Evolutionary conservation across 2,329 filamentous ascomycete genomes (phyloP).

Genomic region (Dactylonectria macrodidyma): DNA sequence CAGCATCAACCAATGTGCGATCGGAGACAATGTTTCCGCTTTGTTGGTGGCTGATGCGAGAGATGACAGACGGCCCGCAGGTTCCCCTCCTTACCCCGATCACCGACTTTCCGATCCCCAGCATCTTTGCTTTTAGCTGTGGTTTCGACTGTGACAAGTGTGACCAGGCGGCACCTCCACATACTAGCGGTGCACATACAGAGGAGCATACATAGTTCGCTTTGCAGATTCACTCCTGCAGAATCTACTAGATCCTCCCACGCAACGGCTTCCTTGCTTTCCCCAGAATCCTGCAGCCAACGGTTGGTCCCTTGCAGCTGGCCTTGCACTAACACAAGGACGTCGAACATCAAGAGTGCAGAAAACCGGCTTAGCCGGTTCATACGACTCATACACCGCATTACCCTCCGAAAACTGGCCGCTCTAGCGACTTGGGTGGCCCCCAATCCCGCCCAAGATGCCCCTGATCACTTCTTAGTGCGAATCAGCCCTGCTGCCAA

Average conservation of each 20-base stretch:
- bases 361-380: constrained; percentile 16
- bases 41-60: constrained; percentile 37
- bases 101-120: constrained; percentile 16
- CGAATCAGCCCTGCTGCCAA: constrained; percentile 41
- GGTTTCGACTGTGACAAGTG: neutral
- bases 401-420: constrained; percentile 11
- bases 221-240: neutral
- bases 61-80: constrained; percentile 28
- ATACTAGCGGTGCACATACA: neutral
- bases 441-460: constrained; percentile 21
- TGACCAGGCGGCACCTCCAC: neutral
- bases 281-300: constrained; percentile 28
- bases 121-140: constrained; percentile 7
- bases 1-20: constrained; percentile 38
- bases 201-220: neutral
- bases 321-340: constrained; percentile 11
- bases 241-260: neutral
- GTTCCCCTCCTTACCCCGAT: constrained; percentile 15
- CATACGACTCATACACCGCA: constrained; percentile 1
- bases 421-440: constrained; percentile 19
- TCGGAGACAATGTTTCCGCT: constrained; percentile 30
- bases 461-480: constrained; percentile 39
- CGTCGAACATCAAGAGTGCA: constrained; percentile 28
- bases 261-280: neutral
- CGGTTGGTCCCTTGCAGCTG: constrained; percentile 41